Conservation (phyloP, 2,329 filamentous ascomycete species). For the Pseudogymnoascus sp. region DNA sequence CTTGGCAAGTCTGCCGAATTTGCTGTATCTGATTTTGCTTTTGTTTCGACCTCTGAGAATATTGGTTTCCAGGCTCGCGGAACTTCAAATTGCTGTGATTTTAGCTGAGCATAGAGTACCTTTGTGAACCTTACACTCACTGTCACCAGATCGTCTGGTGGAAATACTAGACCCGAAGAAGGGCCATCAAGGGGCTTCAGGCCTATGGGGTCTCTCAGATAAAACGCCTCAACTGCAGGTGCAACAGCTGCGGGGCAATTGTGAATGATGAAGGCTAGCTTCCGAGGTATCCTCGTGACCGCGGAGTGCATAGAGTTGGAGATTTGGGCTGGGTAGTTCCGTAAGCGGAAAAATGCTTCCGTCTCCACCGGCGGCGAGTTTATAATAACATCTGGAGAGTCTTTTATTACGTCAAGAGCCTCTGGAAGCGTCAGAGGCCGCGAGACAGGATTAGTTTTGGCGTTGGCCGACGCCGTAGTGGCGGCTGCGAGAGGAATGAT, state of each 20-base stretch:
- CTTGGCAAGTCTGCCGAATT: conserved; percentile 23
- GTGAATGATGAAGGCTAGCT: conserved; percentile 71
- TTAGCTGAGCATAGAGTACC: conserved; percentile 82
- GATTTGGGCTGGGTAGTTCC: conserved; percentile 74
- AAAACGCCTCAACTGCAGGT: conserved; percentile 82
- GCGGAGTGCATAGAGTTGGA: conserved; percentile 66
- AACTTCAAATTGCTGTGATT: conserved; percentile 71
- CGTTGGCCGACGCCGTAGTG: conserved; percentile 28
- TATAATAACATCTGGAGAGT: conserved; percentile 49
- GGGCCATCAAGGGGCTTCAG: conserved; percentile 58
- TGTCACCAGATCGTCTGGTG: conserved; percentile 69
- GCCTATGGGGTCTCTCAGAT: conserved; percentile 73
- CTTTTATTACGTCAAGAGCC: conserved; percentile 52
- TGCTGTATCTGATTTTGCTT: conserved; percentile 23
- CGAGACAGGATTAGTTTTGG: conserved; percentile 31
- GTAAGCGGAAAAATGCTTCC: conserved; percentile 83
- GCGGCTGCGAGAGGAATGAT: conserved; percentile 54
- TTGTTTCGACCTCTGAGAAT: conserved; percentile 27
- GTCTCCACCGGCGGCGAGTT: conserved; percentile 68
- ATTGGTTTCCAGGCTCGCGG: conserved; percentile 43
- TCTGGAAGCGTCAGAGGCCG: conserved; percentile 51
- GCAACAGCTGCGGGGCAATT: conserved; percentile 66
- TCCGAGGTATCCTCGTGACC: conserved; percentile 66
- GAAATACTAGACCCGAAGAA: conserved; percentile 50
- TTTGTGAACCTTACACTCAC: conserved; percentile 76